Evolutionary conservation across 2,329 filamentous ascomycete species (phyloP).

Genomic region (Pseudogymnoascus sp.): DNA sequence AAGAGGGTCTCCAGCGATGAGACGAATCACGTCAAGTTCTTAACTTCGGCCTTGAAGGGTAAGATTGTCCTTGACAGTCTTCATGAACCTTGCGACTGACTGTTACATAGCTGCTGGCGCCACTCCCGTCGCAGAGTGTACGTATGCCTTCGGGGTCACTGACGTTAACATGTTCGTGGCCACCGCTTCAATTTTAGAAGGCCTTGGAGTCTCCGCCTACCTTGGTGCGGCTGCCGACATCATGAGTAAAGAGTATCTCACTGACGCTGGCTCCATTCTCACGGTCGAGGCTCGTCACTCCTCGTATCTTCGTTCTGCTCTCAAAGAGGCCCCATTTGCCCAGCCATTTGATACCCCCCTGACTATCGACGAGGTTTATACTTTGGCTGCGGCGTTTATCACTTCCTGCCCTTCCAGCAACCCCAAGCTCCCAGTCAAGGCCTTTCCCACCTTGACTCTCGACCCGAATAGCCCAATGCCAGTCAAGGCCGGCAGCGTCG

Average conservation of each 20-base stretch:
- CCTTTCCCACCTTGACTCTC: slow-evolving; percentile 45
- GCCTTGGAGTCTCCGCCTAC: slow-evolving; percentile 45
- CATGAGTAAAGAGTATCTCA: slow-evolving; percentile 40
- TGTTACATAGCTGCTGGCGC: slow-evolving; percentile 34
- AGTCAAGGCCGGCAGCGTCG: slow-evolving; percentile 19
- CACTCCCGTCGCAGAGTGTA: slow-evolving; percentile 46
- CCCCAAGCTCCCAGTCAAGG: slow-evolving; percentile 49
- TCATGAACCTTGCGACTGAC: background rate
- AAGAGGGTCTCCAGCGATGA: slow-evolving; percentile 51
- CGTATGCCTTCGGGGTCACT: slow-evolving; percentile 48
- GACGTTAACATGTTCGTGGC: slow-evolving; percentile 45
- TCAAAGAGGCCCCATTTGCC: slow-evolving; percentile 46
- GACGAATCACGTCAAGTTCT: slow-evolving; percentile 48
- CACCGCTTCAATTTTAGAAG: slow-evolving; percentile 49
- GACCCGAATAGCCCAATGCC: slow-evolving; percentile 20
- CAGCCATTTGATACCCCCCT: slow-evolving; percentile 56
- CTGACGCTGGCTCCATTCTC: slow-evolving; percentile 55
- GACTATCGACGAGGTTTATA: slow-evolving; percentile 52
- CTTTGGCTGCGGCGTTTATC: slow-evolving; percentile 59
- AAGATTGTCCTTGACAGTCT: background rate
- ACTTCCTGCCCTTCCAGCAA: slow-evolving; percentile 47
- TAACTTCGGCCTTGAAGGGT: slow-evolving; percentile 37
- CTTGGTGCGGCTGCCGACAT: too few species aligned
- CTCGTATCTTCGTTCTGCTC: slow-evolving; percentile 49
- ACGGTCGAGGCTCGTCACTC: slow-evolving; percentile 60